Evolutionary conservation across 345 rosid species (phyloP).

Genomic region (Dovyalis caffra): DNA sequence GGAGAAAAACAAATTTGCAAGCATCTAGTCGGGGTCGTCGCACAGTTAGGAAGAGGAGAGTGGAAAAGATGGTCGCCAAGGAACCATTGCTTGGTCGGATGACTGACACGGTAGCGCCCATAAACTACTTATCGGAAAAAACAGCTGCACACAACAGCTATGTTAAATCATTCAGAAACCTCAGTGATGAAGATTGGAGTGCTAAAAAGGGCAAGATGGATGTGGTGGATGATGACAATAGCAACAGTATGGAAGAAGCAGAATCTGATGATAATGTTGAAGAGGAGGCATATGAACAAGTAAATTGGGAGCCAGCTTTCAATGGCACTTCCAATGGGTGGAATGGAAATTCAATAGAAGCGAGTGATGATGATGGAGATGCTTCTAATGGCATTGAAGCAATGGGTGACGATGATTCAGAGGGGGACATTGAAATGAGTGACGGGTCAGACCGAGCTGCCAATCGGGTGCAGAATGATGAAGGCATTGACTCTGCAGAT

Average conservation of each 20-base stretch:
- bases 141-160: background rate
- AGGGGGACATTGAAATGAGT: conserved; percentile 35
- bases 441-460: conserved; percentile 50
- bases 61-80: conserved; percentile 45
- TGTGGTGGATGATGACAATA: conserved; percentile 50
- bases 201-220: conserved; percentile 34
- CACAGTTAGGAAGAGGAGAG: conserved; percentile 76
- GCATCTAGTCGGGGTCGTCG: conserved; percentile 69
- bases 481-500: conserved; percentile 42
- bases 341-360: conserved; percentile 47
- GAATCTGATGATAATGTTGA: conserved; percentile 66
- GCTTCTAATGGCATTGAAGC: conserved; percentile 35
- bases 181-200: conserved; percentile 45
- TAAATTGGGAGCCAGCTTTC: conserved; percentile 54
- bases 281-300: conserved; percentile 46
- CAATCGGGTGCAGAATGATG: conserved; percentile 33
- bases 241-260: conserved; percentile 57
- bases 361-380: conserved; percentile 60
- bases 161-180: conserved; percentile 14
- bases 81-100: conserved; percentile 19
- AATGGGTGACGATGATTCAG: conserved; percentile 40
- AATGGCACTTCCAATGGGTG: conserved; percentile 42
- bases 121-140: background rate
- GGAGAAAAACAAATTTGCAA: conserved; percentile 40
- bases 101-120: conserved; percentile 23